phyloP scores from a whole-genome alignment of 768 basidiomycete genomes.

The Gymnopilus junonius region DNA sequence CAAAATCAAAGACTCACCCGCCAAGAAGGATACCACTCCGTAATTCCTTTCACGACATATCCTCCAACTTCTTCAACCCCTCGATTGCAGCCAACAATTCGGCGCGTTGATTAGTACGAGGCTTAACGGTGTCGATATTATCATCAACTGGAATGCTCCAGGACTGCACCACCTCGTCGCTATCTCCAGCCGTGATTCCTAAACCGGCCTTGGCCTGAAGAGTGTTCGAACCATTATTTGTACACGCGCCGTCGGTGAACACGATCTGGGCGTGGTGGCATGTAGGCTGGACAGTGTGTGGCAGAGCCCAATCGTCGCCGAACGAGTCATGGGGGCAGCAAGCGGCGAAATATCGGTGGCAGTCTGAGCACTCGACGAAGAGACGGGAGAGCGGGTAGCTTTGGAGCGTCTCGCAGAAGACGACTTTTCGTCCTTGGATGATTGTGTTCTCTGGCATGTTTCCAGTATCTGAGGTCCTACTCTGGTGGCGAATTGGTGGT shows the following conservation, averaged over 20 bases:
- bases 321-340: neutral
- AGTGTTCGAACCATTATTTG: neutral
- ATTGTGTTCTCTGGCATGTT: neutral
- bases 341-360: neutral
- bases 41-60: too few species aligned
- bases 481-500: too few species aligned
- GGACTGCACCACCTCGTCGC: neutral
- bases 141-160: neutral
- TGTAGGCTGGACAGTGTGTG: too few species aligned
- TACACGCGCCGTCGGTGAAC: neutral
- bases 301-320: neutral
- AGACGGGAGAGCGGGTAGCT: neutral
- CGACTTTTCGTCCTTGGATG: neutral
- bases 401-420: neutral
- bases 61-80: neutral
- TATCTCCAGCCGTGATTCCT: neutral
- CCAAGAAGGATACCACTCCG: constrained; percentile 6
- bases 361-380: neutral
- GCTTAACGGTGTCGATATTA: neutral
- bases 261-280: neutral
- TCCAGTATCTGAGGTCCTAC: too few species aligned
- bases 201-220: neutral
- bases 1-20: neutral
- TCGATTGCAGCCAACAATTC: too few species aligned
- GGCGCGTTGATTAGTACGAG: neutral